phyloP scores from a whole-genome alignment of 2,329 filamentous ascomycete genomes.

The Trichothecium sympodiale region DNA sequence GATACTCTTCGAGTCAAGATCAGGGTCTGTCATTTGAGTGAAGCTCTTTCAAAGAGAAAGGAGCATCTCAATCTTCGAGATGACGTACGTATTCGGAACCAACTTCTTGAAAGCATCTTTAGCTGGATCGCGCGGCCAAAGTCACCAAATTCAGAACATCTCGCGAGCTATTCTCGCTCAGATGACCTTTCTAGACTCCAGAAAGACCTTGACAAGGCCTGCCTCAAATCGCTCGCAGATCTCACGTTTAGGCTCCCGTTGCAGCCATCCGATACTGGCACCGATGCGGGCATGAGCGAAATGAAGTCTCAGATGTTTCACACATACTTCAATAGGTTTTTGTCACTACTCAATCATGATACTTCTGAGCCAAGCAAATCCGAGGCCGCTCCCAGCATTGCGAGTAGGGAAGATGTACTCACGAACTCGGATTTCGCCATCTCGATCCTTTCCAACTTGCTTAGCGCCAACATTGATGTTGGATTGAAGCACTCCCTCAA shows the following conservation, averaged over 20 bases:
- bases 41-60: conserved; percentile 53
- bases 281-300: conserved; percentile 55
- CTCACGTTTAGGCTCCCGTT: conserved; percentile 56
- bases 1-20: conserved; percentile 54
- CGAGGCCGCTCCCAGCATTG: conserved; percentile 18
- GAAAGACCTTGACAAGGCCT: conserved; percentile 55
- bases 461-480: conserved; percentile 62
- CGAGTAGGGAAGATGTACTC: conserved; percentile 39
- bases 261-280: conserved; percentile 54
- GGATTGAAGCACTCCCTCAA: conserved; percentile 59
- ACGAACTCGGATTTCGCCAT: conserved; percentile 54
- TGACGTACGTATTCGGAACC: conserved; percentile 58
- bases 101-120: conserved; percentile 56
- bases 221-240: conserved; percentile 52
- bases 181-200: conserved; percentile 50
- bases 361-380: conserved; percentile 25
- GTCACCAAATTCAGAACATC: conserved; percentile 34
- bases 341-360: conserved; percentile 53
- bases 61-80: conserved; percentile 58
- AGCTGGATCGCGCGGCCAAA: conserved; percentile 55
- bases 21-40: conserved; percentile 56
- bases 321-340: conserved; percentile 58
- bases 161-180: conserved; percentile 29
- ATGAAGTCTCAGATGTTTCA: conserved; percentile 63
- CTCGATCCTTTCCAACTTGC: conserved; percentile 54